Percentiles rank a stretch among this genome's conserved stretches.
Conservation (phyloP, 2,329 filamentous ascomycete species). For the Alternaria longipes region DNA sequence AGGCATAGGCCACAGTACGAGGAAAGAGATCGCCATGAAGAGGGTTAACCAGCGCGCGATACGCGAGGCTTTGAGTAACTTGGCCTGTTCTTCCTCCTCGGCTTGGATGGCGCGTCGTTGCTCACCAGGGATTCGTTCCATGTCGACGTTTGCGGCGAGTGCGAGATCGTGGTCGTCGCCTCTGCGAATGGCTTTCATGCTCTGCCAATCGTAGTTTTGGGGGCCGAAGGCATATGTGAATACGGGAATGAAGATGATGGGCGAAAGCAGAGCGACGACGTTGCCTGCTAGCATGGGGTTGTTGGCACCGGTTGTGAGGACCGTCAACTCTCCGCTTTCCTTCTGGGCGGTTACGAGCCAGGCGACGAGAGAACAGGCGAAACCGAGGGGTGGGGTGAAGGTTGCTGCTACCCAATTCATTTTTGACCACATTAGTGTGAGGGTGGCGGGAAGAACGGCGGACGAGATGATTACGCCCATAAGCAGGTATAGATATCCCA, state of each 20-base stretch:
- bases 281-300: conserved; percentile 86
- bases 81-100: conserved; percentile 54
- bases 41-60: conserved; percentile 68
- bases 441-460: conserved; percentile 81
- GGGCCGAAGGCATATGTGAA: conserved; percentile 75
- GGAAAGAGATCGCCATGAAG: conserved; percentile 72
- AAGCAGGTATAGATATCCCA: conserved; percentile 88
- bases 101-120: conserved; percentile 47
- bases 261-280: conserved; percentile 81
- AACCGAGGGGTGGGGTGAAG: conserved; percentile 73
- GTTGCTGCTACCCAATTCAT: conserved; percentile 81
- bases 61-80: conserved; percentile 55
- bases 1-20: conserved; percentile 91
- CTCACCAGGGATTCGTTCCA: conserved; percentile 70
- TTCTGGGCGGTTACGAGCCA: conserved; percentile 81
- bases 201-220: conserved; percentile 85
- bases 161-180: conserved; percentile 81
- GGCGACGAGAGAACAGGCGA: conserved; percentile 73
- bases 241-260: conserved; percentile 76
- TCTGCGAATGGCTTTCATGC: conserved; percentile 80
- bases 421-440: conserved; percentile 81
- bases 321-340: conserved; percentile 72
- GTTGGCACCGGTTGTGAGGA: conserved; percentile 82
- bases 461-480: conserved; percentile 93
- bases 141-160: conserved; percentile 68